Evolutionary conservation across 345 rosid genomes (phyloP), one percentile per base, ranked within the genome.

Genomic region (Xanthoceras sorbifolium): DNA sequence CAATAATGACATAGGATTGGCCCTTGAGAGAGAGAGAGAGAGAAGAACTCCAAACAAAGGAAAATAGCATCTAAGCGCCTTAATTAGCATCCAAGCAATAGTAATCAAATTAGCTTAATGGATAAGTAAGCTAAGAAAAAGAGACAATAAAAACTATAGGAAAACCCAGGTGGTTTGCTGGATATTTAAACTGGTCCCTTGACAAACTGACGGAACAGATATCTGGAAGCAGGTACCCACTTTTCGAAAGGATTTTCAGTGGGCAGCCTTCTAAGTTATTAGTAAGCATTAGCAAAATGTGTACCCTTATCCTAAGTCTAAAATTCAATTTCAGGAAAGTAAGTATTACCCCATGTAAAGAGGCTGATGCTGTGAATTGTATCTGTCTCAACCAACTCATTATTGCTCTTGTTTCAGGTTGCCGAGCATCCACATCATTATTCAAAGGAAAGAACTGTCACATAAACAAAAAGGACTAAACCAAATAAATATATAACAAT

Each of bases 381-480:
- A 84, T 85, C 65, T 91, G 87, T 81, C 83, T 89, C 88, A 85
- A 79, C 99, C 99, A 96, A 60, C 73, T 89, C 89, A 93, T 92
- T 72, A 92, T 84, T 75, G 98, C 99, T 67, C 66, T 89, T 65
- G 97, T 90, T 88, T 96, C 99, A 63, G 97, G 99, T 82, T 96
- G 97, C 32, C 90, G 86, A 48, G 82, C 74, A 77, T 83, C 72
- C 76, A 87, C 71, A 80, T 90, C 93, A 67, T 88, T 84, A 77
- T 91, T 96, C 81, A 82, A 2, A 63, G 92, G 85, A 84, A 89
- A 91, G 82, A 96, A 92, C 98, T 93, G 93, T 63, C 68, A 74
- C 36, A 74, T 44, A 81, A 46, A 70, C 32, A 67, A 23, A 71
- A 72, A 15, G 22, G 32, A 78, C 46, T 38, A 66, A 28, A 66